These are phyloP conservation scores for Lachnellula cervina DNA, from an alignment of 2,329 filamentous ascomycete species.

Conservation along the genomic window DNA sequence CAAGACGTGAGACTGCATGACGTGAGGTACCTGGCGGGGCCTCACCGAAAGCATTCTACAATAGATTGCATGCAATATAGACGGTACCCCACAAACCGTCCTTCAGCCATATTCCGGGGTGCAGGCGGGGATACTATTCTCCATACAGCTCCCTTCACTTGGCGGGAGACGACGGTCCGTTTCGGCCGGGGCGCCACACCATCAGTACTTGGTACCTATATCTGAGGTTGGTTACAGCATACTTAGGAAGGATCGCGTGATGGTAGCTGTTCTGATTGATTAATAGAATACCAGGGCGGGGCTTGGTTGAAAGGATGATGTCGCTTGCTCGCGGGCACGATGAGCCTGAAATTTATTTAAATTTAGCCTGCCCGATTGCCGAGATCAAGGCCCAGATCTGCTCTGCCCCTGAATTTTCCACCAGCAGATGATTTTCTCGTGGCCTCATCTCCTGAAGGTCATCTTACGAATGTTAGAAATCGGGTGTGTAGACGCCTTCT, in stretches of 20 bases:
- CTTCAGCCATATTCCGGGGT: constrained; percentile 5
- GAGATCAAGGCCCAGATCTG: background rate
- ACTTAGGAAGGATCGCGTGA: background rate
- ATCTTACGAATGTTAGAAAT: too few relatives aligned
- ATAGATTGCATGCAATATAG: constrained; percentile 5
- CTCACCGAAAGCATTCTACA: background rate
- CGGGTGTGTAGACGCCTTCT: too few relatives aligned
- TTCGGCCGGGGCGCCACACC: background rate
- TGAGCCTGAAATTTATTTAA: background rate
- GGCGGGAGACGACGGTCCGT: constrained; percentile 11
- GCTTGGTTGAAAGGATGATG: background rate
- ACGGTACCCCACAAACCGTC: constrained; percentile 6
- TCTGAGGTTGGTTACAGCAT: too few relatives aligned
- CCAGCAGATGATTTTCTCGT: background rate
- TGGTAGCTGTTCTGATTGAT: background rate
- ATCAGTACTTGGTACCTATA: too few relatives aligned
- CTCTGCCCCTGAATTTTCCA: background rate
- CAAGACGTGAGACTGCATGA: constrained; percentile 1
- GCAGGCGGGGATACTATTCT: constrained; percentile 7
- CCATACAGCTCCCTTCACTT: background rate
- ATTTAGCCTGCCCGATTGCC: background rate
- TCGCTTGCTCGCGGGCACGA: background rate
- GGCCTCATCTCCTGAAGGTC: background rate
- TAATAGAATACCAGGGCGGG: too few relatives aligned
- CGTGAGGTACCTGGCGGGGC: background rate